Evolutionary conservation across 495 filamentous ascomycete genomes (phyloP), one percentile per base, ranked within the genome.

Genomic region (Annulohypoxylon stygium): DNA sequence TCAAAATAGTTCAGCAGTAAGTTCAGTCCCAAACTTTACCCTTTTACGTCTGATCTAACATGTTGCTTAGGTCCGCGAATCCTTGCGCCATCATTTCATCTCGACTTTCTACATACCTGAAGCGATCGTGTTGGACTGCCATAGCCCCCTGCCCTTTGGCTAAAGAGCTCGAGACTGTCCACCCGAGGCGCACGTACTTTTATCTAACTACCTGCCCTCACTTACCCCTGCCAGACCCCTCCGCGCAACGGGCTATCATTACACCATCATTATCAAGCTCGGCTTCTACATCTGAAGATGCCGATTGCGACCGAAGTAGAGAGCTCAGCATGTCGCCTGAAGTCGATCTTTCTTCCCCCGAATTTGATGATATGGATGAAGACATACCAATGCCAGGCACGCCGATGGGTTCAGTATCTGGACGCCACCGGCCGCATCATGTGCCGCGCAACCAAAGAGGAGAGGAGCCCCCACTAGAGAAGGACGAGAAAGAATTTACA

Each of bases 401-500:
- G 14, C 84, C 87, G 11, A 85, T 84, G 65, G 87, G 86, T n/a
- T 87, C 89, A 2, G 89, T 91, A 61, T 86, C 88, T 4, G 80
- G 80, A 36, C 85, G 86, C 63, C 83, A 79, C 61, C 78, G 77
- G 61, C 73, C 70, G 70, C 66, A 74, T 48, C 81, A 68, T 39
- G 76, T 78, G 77, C 83, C 75, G 78, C 91, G 91, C 76, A 92
- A 90, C 39, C 84, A 90, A 64, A 90, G 92, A 62, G 91, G 90
- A 7, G 88, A 88, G 57, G 94, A 92, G 70, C 96, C 97, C 55
- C 94, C 93, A 23, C 87, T 98, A 33, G 96, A 99, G 83, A 92
- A 93, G 71, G 96, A 98, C 71, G 96, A 99, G 83, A 93, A 91
- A 75, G 96, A 98, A 81, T 99, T 99, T 77, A 97, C 93, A 3